Evolutionary conservation across 495 filamentous ascomycete species (phyloP).

Genomic region (Penicillium egyptiacum): DNA sequence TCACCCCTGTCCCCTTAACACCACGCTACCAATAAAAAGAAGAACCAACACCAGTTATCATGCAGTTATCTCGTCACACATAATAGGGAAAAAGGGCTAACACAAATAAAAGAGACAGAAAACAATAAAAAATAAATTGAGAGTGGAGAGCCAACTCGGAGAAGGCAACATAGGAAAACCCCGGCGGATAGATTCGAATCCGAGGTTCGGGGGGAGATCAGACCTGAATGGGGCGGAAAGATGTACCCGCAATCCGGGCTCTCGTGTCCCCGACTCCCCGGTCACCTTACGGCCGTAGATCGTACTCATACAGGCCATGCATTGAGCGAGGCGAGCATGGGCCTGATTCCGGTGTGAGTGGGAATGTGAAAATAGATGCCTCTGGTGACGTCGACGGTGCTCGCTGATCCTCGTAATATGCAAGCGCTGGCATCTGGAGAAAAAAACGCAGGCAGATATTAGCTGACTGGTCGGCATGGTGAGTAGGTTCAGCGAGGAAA

Average conservation of each 20-base stretch:
- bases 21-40: conserved; percentile 12
- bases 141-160: not conserved
- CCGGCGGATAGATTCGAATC: not conserved
- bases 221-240: conserved; percentile 7
- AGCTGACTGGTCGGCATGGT: conserved; percentile 16
- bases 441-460: conserved; percentile 26
- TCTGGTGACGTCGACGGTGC: conserved; percentile 41
- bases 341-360: conserved; percentile 41
- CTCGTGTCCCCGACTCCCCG: not conserved
- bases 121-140: conserved; percentile 7
- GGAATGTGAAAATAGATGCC: conserved; percentile 37
- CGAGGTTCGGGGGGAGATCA: not conserved
- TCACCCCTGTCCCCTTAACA: conserved; percentile 7
- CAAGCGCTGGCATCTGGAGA: conserved; percentile 79
- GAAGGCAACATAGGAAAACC: conserved; percentile 9
- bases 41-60: conserved; percentile 9
- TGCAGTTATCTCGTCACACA: conserved; percentile 17
- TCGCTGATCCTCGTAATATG: conserved; percentile 80
- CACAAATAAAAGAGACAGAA: conserved; percentile 2
- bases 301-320: conserved; percentile 28
- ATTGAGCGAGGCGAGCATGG: conserved; percentile 37
- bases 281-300: conserved; percentile 21
- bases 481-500: conserved; percentile 49
- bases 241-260: conserved; percentile 2
- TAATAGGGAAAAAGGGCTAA: conserved; percentile 3